A percentile compares a stretch with the other conserved stretches of the same genome.
Conservation (phyloP, 345 rosid species). For the Eucalyptus shirleyi region DNA sequence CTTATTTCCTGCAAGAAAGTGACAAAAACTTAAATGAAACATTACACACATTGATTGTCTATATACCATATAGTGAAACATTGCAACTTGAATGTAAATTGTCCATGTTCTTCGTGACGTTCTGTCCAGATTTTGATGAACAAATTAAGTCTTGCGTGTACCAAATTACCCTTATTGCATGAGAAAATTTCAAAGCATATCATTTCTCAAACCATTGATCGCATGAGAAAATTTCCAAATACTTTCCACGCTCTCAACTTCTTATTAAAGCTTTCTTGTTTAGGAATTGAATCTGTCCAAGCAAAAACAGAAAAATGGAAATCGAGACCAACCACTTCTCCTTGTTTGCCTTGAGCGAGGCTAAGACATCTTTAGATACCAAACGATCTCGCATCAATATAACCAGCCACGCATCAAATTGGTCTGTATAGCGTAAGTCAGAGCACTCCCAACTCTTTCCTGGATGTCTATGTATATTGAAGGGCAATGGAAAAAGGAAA, state of each 20-base stretch:
- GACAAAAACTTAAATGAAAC: not conserved
- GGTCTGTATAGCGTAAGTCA: too few relatives aligned
- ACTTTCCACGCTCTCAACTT: too few relatives aligned
- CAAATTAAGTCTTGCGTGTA: rapidly evolving
- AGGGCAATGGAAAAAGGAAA: too few relatives aligned
- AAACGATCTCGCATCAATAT: not conserved
- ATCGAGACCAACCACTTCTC: not conserved
- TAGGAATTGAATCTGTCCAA: not conserved
- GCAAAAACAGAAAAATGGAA: not conserved
- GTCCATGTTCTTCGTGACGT: not conserved
- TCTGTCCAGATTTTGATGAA: not conserved
- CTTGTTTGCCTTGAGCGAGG: not conserved
- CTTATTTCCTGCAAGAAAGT: too few relatives aligned
- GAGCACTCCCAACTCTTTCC: too few relatives aligned
- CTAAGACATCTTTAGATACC: not conserved
- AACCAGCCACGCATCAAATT: too few relatives aligned
- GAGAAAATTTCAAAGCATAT: too few relatives aligned
- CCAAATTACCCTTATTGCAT: not conserved
- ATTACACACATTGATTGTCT: not conserved
- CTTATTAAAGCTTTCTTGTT: too few relatives aligned
- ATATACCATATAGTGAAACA: not conserved
- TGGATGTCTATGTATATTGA: too few relatives aligned
- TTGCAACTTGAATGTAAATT: not conserved
- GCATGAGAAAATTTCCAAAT: too few relatives aligned
- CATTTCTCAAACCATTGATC: too few relatives aligned